These are phyloP conservation scores for Debaryomyces nepalensis DNA, from an alignment of 1,139 yeast species.

Conservation along the genomic window DNA sequence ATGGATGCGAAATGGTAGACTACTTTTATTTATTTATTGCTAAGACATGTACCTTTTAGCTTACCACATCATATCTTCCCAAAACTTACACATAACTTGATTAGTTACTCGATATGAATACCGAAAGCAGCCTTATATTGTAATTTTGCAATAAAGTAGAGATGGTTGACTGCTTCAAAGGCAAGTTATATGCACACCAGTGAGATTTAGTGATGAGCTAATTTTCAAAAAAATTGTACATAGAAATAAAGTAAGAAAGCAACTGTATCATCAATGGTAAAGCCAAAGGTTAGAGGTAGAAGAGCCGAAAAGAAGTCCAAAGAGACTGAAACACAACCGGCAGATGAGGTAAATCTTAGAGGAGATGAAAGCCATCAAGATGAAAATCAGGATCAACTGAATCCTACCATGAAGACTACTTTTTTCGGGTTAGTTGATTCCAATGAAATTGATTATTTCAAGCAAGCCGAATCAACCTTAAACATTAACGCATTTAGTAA, in stretches of 20 bases:
- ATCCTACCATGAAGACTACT: constrained; percentile 24
- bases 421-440: constrained; percentile 89
- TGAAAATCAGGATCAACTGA: constrained; percentile 15
- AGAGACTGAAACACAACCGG: constrained; percentile 20
- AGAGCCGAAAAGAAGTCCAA: constrained; percentile 53
- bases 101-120: too few relatives aligned
- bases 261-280: constrained; percentile 14
- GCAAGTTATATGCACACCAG: constrained; percentile 8
- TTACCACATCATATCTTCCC: too few relatives aligned
- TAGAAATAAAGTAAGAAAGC: neutral
- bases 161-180: too few relatives aligned
- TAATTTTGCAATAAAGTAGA: too few relatives aligned
- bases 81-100: too few relatives aligned
- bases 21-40: too few relatives aligned
- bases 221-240: constrained; percentile 3
- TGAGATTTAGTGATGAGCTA: constrained; percentile 8
- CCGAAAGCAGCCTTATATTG: too few relatives aligned
- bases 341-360: constrained; percentile 21
- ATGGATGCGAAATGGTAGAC: too few relatives aligned
- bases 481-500: constrained; percentile 79
- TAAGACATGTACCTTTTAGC: too few relatives aligned
- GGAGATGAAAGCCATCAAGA: constrained; percentile 13
- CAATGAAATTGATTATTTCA: constrained; percentile 85
- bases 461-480: constrained; percentile 86
- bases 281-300: constrained; percentile 66